Percentiles rank a stretch among this genome's conserved stretches.
phyloP scores from a whole-genome alignment of 2,329 filamentous ascomycete genomes.

The Epichloe amarillans region DNA sequence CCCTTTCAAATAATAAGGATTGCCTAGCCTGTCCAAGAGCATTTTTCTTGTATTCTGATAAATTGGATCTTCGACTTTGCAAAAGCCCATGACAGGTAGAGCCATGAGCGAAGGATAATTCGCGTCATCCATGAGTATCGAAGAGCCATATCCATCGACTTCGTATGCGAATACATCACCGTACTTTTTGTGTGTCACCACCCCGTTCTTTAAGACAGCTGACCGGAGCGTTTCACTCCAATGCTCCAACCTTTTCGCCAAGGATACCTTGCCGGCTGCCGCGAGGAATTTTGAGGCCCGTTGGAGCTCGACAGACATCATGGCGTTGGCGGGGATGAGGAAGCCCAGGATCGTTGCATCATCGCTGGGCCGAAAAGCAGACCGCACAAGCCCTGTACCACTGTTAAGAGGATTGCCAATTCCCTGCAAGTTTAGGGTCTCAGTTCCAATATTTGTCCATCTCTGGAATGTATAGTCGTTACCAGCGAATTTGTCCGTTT shows the following conservation, averaged over 20 bases:
- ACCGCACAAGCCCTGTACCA: slow-evolving; percentile 75
- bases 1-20: slow-evolving; percentile 80
- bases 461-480: slow-evolving; percentile 87
- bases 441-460: slow-evolving; percentile 67
- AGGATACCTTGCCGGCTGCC: slow-evolving; percentile 38
- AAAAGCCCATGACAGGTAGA: slow-evolving; percentile 66
- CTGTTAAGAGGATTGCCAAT: slow-evolving; percentile 82
- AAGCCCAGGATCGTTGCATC: slow-evolving; percentile 90
- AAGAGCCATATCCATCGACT: slow-evolving; percentile 73
- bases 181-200: slow-evolving; percentile 61
- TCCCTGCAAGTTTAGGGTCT: slow-evolving; percentile 72
- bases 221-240: slow-evolving; percentile 52
- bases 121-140: slow-evolving; percentile 79
- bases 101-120: slow-evolving; percentile 75
- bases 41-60: slow-evolving; percentile 80
- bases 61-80: slow-evolving; percentile 46
- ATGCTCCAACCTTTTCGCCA: slow-evolving; percentile 41
- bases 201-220: slow-evolving; percentile 74
- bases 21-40: slow-evolving; percentile 60
- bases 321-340: slow-evolving; percentile 90
- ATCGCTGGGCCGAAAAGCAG: slow-evolving; percentile 87
- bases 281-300: slow-evolving; percentile 59
- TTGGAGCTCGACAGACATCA: slow-evolving; percentile 83
- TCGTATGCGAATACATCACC: slow-evolving; percentile 77
- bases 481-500: slow-evolving; percentile 47